These are phyloP conservation scores for Mucuna pruriens DNA, from an alignment of 306 rosid species.

Conservation along the genomic window DNA sequence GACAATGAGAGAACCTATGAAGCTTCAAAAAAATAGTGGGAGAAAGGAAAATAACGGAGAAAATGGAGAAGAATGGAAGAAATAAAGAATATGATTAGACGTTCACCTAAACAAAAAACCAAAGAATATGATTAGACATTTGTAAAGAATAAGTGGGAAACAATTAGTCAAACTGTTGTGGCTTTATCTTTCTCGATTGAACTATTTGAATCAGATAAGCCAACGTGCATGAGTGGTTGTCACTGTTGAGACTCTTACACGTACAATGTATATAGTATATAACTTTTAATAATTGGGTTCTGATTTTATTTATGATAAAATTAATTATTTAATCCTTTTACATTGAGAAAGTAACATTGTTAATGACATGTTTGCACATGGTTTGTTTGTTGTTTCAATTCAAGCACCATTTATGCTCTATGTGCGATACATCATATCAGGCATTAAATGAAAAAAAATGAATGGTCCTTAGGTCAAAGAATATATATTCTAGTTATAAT, in stretches of 20 bases:
- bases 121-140: slow-evolving; percentile 8
- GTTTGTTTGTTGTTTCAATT: background rate
- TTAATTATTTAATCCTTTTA: background rate
- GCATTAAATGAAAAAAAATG: no score
- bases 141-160: slow-evolving; percentile 50
- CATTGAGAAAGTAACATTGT: background rate
- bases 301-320: background rate
- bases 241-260: background rate
- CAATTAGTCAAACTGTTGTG: slow-evolving; percentile 47
- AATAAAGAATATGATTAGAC: slow-evolving; percentile 5
- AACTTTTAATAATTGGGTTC: background rate
- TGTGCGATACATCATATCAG: background rate
- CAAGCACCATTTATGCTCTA: background rate
- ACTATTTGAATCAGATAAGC: background rate
- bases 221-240: background rate
- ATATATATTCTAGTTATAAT: no score
- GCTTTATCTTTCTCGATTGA: background rate
- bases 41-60: background rate
- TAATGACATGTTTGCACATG: background rate
- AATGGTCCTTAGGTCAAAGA: background rate
- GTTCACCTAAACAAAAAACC: background rate
- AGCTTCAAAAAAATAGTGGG: background rate
- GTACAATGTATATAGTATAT: background rate
- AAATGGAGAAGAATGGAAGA: background rate
- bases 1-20: background rate